phyloP scores from a whole-genome alignment of 129 eudicot genomes.

The Smallanthus sonchifolius region DNA sequence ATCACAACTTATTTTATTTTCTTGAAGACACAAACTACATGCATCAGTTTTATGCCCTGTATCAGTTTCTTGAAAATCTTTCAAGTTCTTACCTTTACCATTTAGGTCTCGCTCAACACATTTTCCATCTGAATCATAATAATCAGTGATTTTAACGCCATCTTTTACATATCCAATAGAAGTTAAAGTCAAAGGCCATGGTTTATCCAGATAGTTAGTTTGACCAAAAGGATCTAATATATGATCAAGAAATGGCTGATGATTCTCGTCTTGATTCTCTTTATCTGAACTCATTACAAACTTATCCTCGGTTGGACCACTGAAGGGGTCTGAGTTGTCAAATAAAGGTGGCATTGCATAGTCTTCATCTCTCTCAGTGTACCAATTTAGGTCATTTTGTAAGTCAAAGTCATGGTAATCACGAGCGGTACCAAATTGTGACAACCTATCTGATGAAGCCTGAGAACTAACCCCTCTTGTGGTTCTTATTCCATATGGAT shows the following conservation, averaged over 20 bases:
- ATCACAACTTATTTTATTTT: constrained; percentile 23
- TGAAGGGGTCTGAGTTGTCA: constrained; percentile 44
- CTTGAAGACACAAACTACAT: constrained; percentile 22
- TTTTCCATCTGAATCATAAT: constrained; percentile 31
- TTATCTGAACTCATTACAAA: constrained; percentile 53
- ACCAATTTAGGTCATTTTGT: constrained; percentile 83
- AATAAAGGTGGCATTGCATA: constrained; percentile 56
- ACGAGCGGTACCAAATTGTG: constrained; percentile 88
- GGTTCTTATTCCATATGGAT: constrained; percentile 72
- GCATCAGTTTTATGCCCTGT: constrained; percentile 8
- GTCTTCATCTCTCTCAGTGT: constrained; percentile 80
- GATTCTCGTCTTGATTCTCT: constrained; percentile 34
- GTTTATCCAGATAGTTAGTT: constrained; percentile 31
- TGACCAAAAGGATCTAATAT: constrained; percentile 31
- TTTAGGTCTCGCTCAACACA: constrained; percentile 25
- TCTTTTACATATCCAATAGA: constrained; percentile 37
- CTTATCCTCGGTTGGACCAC: constrained; percentile 83
- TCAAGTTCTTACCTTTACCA: constrained; percentile 19
- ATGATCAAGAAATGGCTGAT: constrained; percentile 33
- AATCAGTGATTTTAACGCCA: constrained; percentile 38
- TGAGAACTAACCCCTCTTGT: constrained; percentile 50
- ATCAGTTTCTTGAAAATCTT: constrained; percentile 15
- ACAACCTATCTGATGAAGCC: constrained; percentile 75
- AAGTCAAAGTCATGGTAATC: constrained; percentile 90
- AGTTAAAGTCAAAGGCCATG: constrained; percentile 39